phyloP scores from a whole-genome alignment of 176 grass and related monocot species.

The Bonia amplexicaulis region DNA sequence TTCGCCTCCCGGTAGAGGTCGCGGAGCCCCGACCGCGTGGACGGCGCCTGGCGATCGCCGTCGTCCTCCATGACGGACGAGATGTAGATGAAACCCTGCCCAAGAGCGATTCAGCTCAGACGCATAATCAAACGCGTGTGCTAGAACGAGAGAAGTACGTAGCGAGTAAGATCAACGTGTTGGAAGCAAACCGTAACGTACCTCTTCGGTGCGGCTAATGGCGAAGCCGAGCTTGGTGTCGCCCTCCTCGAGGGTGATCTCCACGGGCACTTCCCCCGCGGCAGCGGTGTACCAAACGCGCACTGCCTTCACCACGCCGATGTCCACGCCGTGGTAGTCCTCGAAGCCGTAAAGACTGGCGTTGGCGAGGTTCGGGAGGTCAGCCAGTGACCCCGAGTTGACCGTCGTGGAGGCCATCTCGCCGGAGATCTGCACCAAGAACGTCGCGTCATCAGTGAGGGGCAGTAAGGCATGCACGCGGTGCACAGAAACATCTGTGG shows the following conservation, averaged over 20 bases:
- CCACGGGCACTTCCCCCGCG: slow-evolving; percentile 66
- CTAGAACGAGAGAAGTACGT: not conserved
- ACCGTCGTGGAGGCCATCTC: slow-evolving; percentile 84
- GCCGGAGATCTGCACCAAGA: slow-evolving; percentile 66
- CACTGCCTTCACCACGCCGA: slow-evolving; percentile 92
- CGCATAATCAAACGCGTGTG: not conserved
- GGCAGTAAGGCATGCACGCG: not conserved
- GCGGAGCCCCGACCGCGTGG: slow-evolving; percentile 80
- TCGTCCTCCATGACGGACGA: slow-evolving; percentile 74
- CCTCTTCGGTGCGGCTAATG: slow-evolving; percentile 95
- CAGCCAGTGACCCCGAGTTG: slow-evolving; percentile 71
- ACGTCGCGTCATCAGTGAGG: slow-evolving; percentile 1
- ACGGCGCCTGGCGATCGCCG: slow-evolving; percentile 39
- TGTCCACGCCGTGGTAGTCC: slow-evolving; percentile 95
- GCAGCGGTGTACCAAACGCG: slow-evolving; percentile 73
- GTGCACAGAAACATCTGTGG: not conserved
- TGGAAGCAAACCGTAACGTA: not conserved
- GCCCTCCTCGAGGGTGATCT: slow-evolving; percentile 66
- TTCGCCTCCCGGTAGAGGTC: slow-evolving; percentile 73
- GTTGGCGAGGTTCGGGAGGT: slow-evolving; percentile 85
- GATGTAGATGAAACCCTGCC: slow-evolving; percentile 84
- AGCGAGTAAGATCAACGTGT: not conserved
- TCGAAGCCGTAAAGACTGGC: slow-evolving; percentile 94
- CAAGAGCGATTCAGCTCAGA: not conserved
- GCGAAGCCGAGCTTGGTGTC: slow-evolving; percentile 86